phyloP scores from a whole-genome alignment of 371 early-diverging fungal species.

The Rhizopus microsporus region DNA sequence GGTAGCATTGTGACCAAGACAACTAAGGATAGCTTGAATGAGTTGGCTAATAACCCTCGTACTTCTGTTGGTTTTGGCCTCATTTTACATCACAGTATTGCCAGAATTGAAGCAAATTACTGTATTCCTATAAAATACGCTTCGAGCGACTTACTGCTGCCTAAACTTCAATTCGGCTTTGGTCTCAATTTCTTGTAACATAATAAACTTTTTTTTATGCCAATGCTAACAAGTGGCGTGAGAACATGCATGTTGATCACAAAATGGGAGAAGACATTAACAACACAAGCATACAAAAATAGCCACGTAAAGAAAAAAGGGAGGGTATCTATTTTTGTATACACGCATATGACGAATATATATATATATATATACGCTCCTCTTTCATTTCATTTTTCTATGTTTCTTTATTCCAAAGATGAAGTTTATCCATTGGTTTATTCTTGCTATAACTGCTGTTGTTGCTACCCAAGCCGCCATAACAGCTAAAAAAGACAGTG shows the following conservation, averaged over 20 bases:
- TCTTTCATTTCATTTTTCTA: not conserved
- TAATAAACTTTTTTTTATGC: not conserved
- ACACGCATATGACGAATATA: too few species aligned
- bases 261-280: not conserved
- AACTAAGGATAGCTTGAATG: slow-evolving; percentile 34
- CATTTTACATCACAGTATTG: slow-evolving; percentile 77
- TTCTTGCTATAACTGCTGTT: not conserved
- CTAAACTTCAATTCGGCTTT: slow-evolving; percentile 85
- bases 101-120: slow-evolving; percentile 52
- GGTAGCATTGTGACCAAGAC: slow-evolving; percentile 63
- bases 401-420: not conserved
- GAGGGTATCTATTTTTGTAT: not conserved
- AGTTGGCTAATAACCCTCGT: slow-evolving; percentile 56
- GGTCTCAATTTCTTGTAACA: slow-evolving; percentile 81
- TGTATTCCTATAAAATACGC: slow-evolving; percentile 49
- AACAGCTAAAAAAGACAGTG: not conserved
- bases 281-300: too few species aligned
- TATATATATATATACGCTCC: not conserved
- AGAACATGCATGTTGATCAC: not conserved
- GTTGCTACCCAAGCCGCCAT: not conserved
- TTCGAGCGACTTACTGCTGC: slow-evolving; percentile 65
- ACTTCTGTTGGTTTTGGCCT: slow-evolving; percentile 78
- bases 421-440: not conserved
- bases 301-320: not conserved
- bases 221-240: not conserved